Evolutionary conservation across 2,329 filamentous ascomycete species (phyloP), one percentile per base, ranked within the genome.

Genomic region (Septoria petroselini): DNA sequence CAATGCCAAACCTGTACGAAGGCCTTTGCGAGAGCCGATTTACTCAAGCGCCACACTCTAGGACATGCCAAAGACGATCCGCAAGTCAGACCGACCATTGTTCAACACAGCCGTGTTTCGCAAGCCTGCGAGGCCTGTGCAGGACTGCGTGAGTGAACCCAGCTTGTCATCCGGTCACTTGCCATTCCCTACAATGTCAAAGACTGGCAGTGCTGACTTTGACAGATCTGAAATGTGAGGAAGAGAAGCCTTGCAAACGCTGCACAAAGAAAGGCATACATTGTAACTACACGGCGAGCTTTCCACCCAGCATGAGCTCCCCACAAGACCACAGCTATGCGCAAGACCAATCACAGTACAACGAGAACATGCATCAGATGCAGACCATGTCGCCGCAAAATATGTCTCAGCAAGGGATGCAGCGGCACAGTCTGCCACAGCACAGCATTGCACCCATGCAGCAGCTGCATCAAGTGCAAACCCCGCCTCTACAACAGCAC

Each of bases 41-140:
- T 79, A 37, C 65, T 79, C 40, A 78, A 77, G 55, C 69, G 76
- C 46, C 76, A 78, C 59, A 72, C 72, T 18, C 68, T 73, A 11
- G 71, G 71, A 39, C 72, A 75, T 53, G 65, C 68, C 39, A 65
- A 67, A 50, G 62, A 65, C 46, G 58, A 63, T 48, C 60, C 62
- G 27, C 59, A 65, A 21, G 41, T 59, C 1, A 63, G 62, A 39
- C 61, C 62, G 11, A 55, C 62, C 11, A 57, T 64, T 29, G 55
- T 64, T 29, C 65, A 68, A 52, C 66, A 65, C 41, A 64, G 62
- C 52, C 66, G 73, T 5, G 73, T 75, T 3, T 73, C 69, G 4
- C 75, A 78, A 60, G 76, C 76, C 1, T 79, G 76, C 53, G 75
- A 75, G 50, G 69, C 73, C 4, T 79, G 76, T 53, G 76, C 76